These are phyloP conservation scores for Mucor mucedo DNA, from an alignment of 371 early-diverging fungal species.

Conservation along the genomic window DNA sequence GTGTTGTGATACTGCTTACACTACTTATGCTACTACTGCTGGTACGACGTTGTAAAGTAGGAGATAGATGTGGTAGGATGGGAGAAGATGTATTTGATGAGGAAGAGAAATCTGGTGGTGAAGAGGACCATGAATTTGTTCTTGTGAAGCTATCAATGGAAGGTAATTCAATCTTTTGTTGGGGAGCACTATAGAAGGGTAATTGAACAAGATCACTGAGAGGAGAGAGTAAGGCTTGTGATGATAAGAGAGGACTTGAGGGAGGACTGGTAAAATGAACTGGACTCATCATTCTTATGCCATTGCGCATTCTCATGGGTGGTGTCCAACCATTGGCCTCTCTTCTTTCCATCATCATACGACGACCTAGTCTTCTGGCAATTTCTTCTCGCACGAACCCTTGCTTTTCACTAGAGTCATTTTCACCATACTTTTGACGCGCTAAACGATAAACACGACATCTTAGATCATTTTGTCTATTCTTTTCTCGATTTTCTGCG, in stretches of 20 bases:
- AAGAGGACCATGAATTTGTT: conserved; percentile 14
- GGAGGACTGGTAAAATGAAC: conserved; percentile 11
- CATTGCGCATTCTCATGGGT: conserved; percentile 16
- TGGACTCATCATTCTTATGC: conserved; percentile 23
- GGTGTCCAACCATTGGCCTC: conserved; percentile 12
- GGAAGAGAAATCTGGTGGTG: conserved; percentile 19
- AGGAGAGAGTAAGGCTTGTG: background rate
- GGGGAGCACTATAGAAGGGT: conserved; percentile 50
- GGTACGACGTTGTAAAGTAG: conserved; percentile 41
- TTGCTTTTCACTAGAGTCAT: conserved; percentile 61
- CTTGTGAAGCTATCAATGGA: conserved; percentile 22
- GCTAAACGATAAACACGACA: conserved; percentile 76
- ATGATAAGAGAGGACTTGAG: conserved; percentile 7
- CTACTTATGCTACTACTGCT: conserved; percentile 49
- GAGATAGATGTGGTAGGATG: conserved; percentile 42
- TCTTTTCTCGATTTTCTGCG: conserved; percentile 68
- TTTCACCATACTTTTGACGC: conserved; percentile 64
- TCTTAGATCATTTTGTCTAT: conserved; percentile 69
- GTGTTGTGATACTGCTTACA: conserved; percentile 23
- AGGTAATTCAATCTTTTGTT: conserved; percentile 53
- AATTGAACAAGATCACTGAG: conserved; percentile 28
- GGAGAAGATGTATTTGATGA: conserved; percentile 33
- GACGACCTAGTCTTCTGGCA: conserved; percentile 44
- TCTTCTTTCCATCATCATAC: conserved; percentile 33
- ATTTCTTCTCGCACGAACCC: conserved; percentile 71